Conservation (phyloP, 345 rosid genomes). For the Ceriops tagal region DNA sequence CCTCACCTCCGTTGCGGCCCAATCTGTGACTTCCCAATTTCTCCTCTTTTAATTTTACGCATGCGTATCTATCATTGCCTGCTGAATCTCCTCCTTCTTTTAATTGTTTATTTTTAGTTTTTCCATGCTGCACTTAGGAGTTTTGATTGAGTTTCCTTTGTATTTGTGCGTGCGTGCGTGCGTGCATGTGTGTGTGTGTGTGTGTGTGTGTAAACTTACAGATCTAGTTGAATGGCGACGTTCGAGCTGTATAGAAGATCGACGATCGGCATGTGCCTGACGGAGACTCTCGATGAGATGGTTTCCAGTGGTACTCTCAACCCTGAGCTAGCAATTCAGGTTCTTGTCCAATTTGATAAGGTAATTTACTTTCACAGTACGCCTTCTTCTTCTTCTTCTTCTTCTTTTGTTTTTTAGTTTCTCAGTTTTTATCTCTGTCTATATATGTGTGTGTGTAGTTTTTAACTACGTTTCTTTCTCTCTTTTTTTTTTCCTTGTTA, state of each 20-base stretch:
- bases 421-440: not conserved
- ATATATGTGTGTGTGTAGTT: not conserved
- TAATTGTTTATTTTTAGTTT: not conserved
- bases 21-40: constrained; percentile 25
- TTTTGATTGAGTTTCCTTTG: not conserved
- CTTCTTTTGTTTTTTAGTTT: not conserved
- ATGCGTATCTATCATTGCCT: not conserved
- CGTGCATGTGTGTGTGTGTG: not conserved
- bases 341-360: constrained; percentile 96
- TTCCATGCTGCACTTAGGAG: not conserved
- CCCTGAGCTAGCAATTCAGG: constrained; percentile 97
- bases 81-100: not conserved
- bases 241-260: constrained; percentile 94
- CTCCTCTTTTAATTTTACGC: not conserved
- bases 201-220: constrained; percentile 5
- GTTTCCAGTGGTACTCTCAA: constrained; percentile 79
- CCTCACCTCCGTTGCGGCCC: constrained; percentile 24
- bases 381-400: not conserved
- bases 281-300: constrained; percentile 96
- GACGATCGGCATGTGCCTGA: constrained; percentile 94
- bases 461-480: constrained; percentile 1
- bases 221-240: constrained; percentile 67
- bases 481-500: not conserved
- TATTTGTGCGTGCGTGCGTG: not conserved
- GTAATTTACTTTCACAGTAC: constrained; percentile 24